phyloP scores from a whole-genome alignment of 441 rosid genomes.

The Hura crepitans region DNA sequence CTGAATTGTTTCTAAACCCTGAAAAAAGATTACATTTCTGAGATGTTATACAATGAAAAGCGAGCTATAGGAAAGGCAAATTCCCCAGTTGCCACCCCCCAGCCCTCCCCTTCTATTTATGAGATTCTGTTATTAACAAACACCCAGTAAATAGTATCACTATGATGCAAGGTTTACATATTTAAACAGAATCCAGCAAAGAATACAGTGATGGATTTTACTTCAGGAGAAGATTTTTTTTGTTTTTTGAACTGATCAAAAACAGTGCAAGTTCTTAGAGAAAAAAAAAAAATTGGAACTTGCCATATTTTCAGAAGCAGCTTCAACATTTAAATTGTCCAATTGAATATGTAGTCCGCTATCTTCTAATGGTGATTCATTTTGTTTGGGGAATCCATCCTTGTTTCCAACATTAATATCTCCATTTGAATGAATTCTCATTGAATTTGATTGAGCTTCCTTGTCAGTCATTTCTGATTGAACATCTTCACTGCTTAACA shows the following conservation, averaged over 20 bases:
- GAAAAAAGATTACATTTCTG: constrained; percentile 33
- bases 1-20: constrained; percentile 90
- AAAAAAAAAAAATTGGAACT: constrained; percentile 36
- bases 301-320: constrained; percentile 51
- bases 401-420: constrained; percentile 30
- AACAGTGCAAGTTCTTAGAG: constrained; percentile 21
- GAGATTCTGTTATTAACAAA: background rate
- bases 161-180: constrained; percentile 9
- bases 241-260: background rate
- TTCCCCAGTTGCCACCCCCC: background rate
- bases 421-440: constrained; percentile 32
- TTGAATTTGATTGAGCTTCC: constrained; percentile 35
- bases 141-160: background rate
- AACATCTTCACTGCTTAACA: constrained; percentile 28
- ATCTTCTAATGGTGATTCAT: constrained; percentile 35
- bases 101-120: background rate
- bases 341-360: constrained; percentile 34
- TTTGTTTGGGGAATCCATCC: constrained; percentile 35
- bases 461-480: constrained; percentile 31
- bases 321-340: constrained; percentile 42
- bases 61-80: constrained; percentile 1
- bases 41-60: constrained; percentile 24
- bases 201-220: constrained; percentile 14
- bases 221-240: background rate
- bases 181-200: constrained; percentile 2